Evolutionary conservation across 108 stramenopile genomes (phyloP).

Genomic region (Mayamaea pseudoterrestris): DNA sequence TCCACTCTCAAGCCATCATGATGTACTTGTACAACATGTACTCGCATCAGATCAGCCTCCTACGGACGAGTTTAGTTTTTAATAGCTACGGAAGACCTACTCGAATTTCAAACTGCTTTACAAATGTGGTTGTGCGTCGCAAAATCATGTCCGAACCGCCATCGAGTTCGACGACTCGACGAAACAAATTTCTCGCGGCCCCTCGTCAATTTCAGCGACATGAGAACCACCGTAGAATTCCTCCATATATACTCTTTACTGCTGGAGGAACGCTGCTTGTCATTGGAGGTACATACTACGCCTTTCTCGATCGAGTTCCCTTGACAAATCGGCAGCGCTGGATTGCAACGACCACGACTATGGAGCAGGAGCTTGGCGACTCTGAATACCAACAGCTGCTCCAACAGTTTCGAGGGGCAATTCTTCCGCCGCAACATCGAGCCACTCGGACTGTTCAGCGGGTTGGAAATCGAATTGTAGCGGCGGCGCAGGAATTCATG

Average conservation of each 20-base stretch:
- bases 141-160: too few relatives aligned
- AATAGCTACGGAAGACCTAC: too few relatives aligned
- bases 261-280: slow-evolving; percentile 18
- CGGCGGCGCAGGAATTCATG: slow-evolving; percentile 30
- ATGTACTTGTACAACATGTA: too few relatives aligned
- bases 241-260: slow-evolving; percentile 30
- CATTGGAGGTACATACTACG: slow-evolving; percentile 31
- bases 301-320: slow-evolving; percentile 52
- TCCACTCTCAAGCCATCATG: too few relatives aligned
- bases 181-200: too few relatives aligned
- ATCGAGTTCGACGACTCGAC: too few relatives aligned
- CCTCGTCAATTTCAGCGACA: too few relatives aligned
- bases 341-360: slow-evolving; percentile 45
- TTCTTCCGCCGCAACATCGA: slow-evolving; percentile 53
- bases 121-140: too few relatives aligned
- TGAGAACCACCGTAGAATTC: slow-evolving; percentile 13
- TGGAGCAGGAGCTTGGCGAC: slow-evolving; percentile 44
- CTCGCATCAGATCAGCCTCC: too few relatives aligned
- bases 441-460: slow-evolving; percentile 52
- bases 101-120: too few relatives aligned
- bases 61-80: too few relatives aligned
- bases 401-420: slow-evolving; percentile 22
- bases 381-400: slow-evolving; percentile 44
- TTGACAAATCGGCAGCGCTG: slow-evolving; percentile 58
- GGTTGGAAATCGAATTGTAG: slow-evolving; percentile 62